Evolutionary conservation across 2,329 filamentous ascomycete species (phyloP).

Genomic region (Monosporascus cannonballus): DNA sequence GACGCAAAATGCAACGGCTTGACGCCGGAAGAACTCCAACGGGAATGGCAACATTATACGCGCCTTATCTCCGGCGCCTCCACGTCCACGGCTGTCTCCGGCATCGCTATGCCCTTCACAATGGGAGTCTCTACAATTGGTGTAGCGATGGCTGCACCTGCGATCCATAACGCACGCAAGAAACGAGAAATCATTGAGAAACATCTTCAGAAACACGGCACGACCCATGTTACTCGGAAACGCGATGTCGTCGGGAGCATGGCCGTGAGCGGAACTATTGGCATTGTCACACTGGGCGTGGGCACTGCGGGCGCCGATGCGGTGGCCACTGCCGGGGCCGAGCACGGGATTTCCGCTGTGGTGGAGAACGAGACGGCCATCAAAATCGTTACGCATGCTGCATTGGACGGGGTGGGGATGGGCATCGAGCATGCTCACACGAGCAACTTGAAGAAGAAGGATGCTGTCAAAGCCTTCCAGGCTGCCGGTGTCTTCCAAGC

Average conservation of each 20-base stretch:
- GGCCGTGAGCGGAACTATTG: conserved; percentile 31
- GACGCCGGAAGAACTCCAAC: conserved; percentile 30
- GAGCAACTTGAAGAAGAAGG: conserved; percentile 28
- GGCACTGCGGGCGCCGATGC: conserved; percentile 29
- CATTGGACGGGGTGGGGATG: conserved; percentile 30
- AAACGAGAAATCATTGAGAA: conserved; percentile 35
- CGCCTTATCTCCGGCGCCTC: conserved; percentile 33
- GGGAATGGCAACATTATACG: conserved; percentile 38
- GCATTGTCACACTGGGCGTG: conserved; percentile 30
- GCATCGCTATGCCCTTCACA: conserved; percentile 32
- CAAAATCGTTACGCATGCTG: conserved; percentile 28
- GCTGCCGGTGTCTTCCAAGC: conserved; percentile 26
- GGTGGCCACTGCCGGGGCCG: conserved; percentile 27
- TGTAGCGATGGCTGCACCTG: conserved; percentile 31
- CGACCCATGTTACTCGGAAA: conserved; percentile 33
- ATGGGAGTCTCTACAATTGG: conserved; percentile 33
- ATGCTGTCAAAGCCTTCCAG: conserved; percentile 25
- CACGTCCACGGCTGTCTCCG: conserved; percentile 33
- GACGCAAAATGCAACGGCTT: conserved; percentile 31
- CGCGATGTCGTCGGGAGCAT: conserved; percentile 33
- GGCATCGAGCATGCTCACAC: conserved; percentile 30
- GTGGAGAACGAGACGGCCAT: conserved; percentile 28
- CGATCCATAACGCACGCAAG: conserved; percentile 35
- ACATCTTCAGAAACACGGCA: conserved; percentile 27
- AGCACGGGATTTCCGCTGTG: conserved; percentile 21